These are phyloP conservation scores for Colletotrichum lini DNA, from an alignment of 2,329 filamentous ascomycete genomes.

Conservation along the genomic window DNA sequence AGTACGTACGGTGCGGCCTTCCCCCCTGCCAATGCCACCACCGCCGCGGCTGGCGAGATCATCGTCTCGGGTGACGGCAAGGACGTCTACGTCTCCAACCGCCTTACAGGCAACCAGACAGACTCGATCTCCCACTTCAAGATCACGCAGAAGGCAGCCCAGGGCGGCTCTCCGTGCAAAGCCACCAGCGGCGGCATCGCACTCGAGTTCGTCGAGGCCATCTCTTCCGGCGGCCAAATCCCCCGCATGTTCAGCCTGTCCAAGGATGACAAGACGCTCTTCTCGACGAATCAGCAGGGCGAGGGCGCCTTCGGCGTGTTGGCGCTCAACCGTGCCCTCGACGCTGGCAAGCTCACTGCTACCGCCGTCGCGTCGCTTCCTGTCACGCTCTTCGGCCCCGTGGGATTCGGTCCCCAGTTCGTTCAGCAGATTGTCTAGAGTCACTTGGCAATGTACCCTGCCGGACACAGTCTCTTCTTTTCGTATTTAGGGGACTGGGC, in stretches of 20 bases:
- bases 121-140: constrained; percentile 65
- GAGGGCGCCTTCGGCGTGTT: constrained; percentile 52
- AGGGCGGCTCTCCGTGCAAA: constrained; percentile 44
- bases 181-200: constrained; percentile 47
- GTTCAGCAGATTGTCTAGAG: constrained; percentile 49
- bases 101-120: constrained; percentile 59
- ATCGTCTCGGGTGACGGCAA: constrained; percentile 57
- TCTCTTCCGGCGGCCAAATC: constrained; percentile 53
- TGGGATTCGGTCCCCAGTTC: constrained; percentile 51
- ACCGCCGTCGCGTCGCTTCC: constrained; percentile 48
- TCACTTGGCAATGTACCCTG: not conserved
- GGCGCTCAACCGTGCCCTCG: constrained; percentile 46
- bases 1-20: constrained; percentile 53
- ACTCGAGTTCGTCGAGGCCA: constrained; percentile 53
- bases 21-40: constrained; percentile 53
- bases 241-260: constrained; percentile 65
- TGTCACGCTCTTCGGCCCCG: constrained; percentile 48
- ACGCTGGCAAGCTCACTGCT: constrained; percentile 49
- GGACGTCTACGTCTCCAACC: constrained; percentile 67
- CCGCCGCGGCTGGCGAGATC: constrained; percentile 62
- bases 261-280: constrained; percentile 54
- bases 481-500: not conserved
- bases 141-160: constrained; percentile 46
- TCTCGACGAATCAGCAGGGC: constrained; percentile 64
- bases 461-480: not conserved